These are phyloP conservation scores for Venustampulla echinocandica DNA, from an alignment of 495 filamentous ascomycete genomes.

Conservation along the genomic window DNA sequence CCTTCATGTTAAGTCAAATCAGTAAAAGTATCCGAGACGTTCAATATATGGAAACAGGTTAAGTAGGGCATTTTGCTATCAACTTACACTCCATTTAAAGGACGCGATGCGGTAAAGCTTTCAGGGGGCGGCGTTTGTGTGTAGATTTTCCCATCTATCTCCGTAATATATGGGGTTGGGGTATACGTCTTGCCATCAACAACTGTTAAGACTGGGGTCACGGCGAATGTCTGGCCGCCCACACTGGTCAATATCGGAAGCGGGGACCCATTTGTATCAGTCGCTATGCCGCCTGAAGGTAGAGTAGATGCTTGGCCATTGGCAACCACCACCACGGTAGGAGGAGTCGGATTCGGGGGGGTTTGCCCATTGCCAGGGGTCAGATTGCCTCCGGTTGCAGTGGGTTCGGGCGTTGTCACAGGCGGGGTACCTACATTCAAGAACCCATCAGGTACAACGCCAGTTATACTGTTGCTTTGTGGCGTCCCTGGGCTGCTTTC, in stretches of 20 bases:
- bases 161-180: conserved; percentile 2
- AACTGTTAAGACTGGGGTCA: conserved; percentile 1
- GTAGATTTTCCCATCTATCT: background rate
- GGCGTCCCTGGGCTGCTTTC: no score
- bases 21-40: no score
- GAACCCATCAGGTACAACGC: no score
- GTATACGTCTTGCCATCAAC: conserved; percentile 1
- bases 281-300: background rate
- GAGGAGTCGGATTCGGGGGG: background rate
- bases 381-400: background rate
- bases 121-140: background rate
- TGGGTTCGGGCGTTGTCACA: no score
- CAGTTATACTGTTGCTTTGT: no score
- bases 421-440: background rate
- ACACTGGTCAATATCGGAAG: conserved; percentile 2
- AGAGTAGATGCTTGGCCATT: background rate
- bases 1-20: no score
- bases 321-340: background rate
- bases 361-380: background rate
- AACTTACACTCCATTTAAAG: no score
- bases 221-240: background rate
- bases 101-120: no score
- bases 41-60: no score
- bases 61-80: no score
- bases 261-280: conserved; percentile 2